phyloP scores from a whole-genome alignment of 192 early-diverging fungal species.

The Anaeromyces robustus region DNA sequence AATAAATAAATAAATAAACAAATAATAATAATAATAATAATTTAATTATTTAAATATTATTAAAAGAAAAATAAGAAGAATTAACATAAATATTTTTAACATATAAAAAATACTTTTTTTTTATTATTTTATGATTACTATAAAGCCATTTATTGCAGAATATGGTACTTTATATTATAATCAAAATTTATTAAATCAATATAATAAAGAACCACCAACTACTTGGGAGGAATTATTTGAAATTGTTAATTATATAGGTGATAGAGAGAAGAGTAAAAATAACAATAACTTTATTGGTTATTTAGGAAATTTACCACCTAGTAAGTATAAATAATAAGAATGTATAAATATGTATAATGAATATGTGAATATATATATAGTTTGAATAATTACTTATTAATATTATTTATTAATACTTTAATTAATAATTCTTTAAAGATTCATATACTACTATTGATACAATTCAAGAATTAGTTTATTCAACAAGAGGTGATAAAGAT shows the following conservation, averaged over 20 bases:
- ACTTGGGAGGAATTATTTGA: background rate
- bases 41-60: too few species aligned
- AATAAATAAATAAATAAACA: too few species aligned
- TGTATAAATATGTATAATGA: too few species aligned
- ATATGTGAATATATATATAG: too few species aligned
- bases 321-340: too few species aligned
- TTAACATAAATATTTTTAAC: too few species aligned
- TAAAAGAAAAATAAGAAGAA: too few species aligned
- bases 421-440: background rate
- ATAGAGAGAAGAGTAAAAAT: background rate
- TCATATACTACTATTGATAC: background rate
- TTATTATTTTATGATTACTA: too few species aligned
- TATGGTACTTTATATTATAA: background rate
- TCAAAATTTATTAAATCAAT: background rate
- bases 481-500: background rate
- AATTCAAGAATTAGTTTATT: background rate
- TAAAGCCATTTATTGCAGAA: background rate
- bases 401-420: too few species aligned
- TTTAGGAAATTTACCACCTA: background rate
- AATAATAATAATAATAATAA: too few species aligned
- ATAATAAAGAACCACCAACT: background rate
- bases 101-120: too few species aligned
- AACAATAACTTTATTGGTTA: background rate
- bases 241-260: background rate
- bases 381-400: too few species aligned